A percentile compares a stretch with the other conserved stretches of the same genome.
These are phyloP conservation scores for Brassica balearica DNA, from an alignment of 441 rosid species.

Conservation along the genomic window DNA sequence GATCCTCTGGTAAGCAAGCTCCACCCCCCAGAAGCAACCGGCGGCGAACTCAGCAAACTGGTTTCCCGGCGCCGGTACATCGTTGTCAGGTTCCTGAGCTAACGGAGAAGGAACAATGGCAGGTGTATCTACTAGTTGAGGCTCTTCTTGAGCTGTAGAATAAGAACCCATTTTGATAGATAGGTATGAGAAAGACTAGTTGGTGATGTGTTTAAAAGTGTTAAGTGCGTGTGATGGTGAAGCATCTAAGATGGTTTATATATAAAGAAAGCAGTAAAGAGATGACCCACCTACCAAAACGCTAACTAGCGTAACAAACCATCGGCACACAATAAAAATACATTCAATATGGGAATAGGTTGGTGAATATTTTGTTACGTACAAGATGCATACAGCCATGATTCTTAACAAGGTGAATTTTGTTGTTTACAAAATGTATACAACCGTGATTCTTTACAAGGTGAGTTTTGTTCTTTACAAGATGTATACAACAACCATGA, in stretches of 20 bases:
- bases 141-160: neutral
- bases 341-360: neutral
- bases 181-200: neutral
- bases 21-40: slow-evolving; percentile 94
- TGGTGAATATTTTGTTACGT: neutral
- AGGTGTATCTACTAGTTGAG: slow-evolving; percentile 44
- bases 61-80: slow-evolving; percentile 72
- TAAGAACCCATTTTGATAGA: neutral
- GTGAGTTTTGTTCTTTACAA: neutral
- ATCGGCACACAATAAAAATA: slow-evolving; percentile 4
- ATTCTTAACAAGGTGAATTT: neutral
- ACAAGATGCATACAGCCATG: neutral
- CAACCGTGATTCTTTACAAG: neutral
- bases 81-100: slow-evolving; percentile 76
- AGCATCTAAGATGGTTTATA: slow-evolving; percentile 7
- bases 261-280: neutral
- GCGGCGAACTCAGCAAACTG: slow-evolving; percentile 81
- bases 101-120: slow-evolving; percentile 56
- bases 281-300: neutral
- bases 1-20: slow-evolving; percentile 81
- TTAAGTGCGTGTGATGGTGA: neutral
- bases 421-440: neutral
- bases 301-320: neutral
- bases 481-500: too few relatives aligned
- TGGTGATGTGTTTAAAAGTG: neutral